phyloP scores from a whole-genome alignment of 2,329 filamentous ascomycete genomes.

The Gremmenia infestans region DNA sequence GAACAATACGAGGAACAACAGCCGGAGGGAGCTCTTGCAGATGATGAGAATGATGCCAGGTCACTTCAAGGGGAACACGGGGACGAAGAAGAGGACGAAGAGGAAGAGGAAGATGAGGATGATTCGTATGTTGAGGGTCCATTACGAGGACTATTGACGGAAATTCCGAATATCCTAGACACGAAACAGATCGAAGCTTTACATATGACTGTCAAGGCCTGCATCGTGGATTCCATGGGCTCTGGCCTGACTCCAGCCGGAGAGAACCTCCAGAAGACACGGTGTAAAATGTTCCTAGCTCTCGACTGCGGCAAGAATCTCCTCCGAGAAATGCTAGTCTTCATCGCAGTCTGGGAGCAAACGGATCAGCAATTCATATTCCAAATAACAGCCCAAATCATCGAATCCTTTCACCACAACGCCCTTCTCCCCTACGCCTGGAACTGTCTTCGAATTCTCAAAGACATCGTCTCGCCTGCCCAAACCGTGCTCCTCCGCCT shows the following conservation, averaged over 20 bases:
- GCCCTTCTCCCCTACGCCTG: constrained; percentile 89
- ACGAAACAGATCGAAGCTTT: constrained; percentile 93
- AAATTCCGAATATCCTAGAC: constrained; percentile 89
- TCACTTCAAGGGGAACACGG: constrained; percentile 37
- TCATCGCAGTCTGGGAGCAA: constrained; percentile 95
- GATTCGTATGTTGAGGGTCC: constrained; percentile 77
- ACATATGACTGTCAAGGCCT: constrained; percentile 96
- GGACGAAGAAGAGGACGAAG: constrained; percentile 52
- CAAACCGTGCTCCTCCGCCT: constrained; percentile 91
- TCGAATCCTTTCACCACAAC: constrained; percentile 86
- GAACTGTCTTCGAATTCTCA: constrained; percentile 84
- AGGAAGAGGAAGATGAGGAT: constrained; percentile 69
- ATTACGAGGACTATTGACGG: constrained; percentile 78
- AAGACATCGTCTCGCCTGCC: constrained; percentile 92
- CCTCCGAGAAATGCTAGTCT: constrained; percentile 84
- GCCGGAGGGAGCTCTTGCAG: constrained; percentile 33
- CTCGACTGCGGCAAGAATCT: constrained; percentile 88
- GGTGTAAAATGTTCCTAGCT: constrained; percentile 84
- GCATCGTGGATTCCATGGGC: constrained; percentile 78
- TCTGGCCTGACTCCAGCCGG: constrained; percentile 61
- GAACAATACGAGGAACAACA: constrained; percentile 42
- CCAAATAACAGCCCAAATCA: constrained; percentile 93
- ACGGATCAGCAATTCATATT: constrained; percentile 92
- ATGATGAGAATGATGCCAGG: constrained; percentile 45
- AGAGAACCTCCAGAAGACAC: constrained; percentile 83